Percentiles rank a stretch among this genome's conserved stretches.
phyloP scores from a whole-genome alignment of 2,329 filamentous ascomycete species.

The Pleochaeta shiraiana region DNA sequence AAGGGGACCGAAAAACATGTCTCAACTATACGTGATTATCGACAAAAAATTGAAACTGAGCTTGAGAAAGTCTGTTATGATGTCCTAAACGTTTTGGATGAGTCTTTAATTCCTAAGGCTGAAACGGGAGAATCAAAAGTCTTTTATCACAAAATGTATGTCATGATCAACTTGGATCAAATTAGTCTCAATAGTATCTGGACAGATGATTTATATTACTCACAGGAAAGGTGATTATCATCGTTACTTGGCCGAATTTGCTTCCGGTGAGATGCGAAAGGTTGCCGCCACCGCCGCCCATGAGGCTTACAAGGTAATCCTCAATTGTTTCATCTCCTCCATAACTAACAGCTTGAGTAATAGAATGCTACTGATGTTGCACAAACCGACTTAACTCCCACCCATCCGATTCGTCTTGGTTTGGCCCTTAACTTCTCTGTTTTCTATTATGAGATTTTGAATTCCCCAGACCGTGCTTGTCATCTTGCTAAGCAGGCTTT shows the following conservation, averaged over 20 bases:
- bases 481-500: constrained; percentile 98
- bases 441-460: constrained; percentile 99
- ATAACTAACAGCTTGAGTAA: constrained; percentile 8
- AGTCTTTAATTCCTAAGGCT: constrained; percentile 86
- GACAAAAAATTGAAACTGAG: constrained; percentile 94
- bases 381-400: constrained; percentile 91
- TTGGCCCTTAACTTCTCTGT: constrained; percentile 98
- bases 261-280: constrained; percentile 83
- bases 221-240: constrained; percentile 91
- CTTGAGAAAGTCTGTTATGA: constrained; percentile 97
- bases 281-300: constrained; percentile 66
- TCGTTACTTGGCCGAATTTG: constrained; percentile 87
- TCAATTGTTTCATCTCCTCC: constrained; percentile 6
- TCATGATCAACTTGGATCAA: constrained; percentile 14
- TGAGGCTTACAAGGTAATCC: constrained; percentile 84
- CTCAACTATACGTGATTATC: constrained; percentile 84
- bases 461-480: constrained; percentile 93
- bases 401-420: constrained; percentile 93
- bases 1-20: constrained; percentile 97
- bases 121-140: constrained; percentile 97
- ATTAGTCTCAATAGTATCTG: constrained; percentile 8
- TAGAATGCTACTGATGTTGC: constrained; percentile 95
- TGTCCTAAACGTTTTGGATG: constrained; percentile 84
- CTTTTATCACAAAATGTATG: constrained; percentile 99
- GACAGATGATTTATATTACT: constrained; percentile 3